Base-by-base conservation (phyloP, 2,329 filamentous ascomycete genomes). In the Trichoderma asperellum region DNA sequence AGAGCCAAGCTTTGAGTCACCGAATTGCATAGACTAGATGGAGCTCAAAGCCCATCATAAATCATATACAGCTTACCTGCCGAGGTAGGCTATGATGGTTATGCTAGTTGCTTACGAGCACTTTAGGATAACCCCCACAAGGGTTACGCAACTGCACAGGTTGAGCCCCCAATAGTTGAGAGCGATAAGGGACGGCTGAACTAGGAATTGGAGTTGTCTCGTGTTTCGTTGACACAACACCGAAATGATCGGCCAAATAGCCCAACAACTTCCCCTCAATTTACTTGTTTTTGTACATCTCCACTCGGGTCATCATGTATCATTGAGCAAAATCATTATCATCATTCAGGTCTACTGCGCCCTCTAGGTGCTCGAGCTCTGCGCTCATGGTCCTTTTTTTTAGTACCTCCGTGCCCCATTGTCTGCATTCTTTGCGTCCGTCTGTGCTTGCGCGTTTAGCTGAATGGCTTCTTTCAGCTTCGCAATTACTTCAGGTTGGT, bases 381-480 rank as follows among this genome's bases (percentile, higher is more conserved):
- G 18, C 24, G 14, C 18, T 55, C 16, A 57, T 6, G 18, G 32
- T 32, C 5, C 21, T 35, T 29, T 47, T 8, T 27, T 43, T 74
- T 62, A 79, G 56, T 79, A 79, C 43, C 73, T 74, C 70, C 74
- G 76, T 4, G 70, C 75, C 2, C 78, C 79, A 57, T 78, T 74
- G 70, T 80, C 79, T 68, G 75, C 78, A 27, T 79, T 76, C 60
- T 78, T 78, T 12, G 76, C 78, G 70, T 86, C 82, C 67, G 81
- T 83, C 73, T 86, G 84, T 64, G 85, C 86, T 71, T 86, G 81
- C 14, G 84, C 83, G 71, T 87, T 87, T 69, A 87, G 83, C 74
- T 85, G 81, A 70, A 89, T 87, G 0, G 88, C 87, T 76, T 89
- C 87, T 75, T 87, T 87, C 64, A 90, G 78, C 78, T 88, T 88